A percentile compares a stretch with the other conserved stretches of the same genome.
phyloP scores from a whole-genome alignment of 495 filamentous ascomycete genomes.

The Penicillium mononematosum region DNA sequence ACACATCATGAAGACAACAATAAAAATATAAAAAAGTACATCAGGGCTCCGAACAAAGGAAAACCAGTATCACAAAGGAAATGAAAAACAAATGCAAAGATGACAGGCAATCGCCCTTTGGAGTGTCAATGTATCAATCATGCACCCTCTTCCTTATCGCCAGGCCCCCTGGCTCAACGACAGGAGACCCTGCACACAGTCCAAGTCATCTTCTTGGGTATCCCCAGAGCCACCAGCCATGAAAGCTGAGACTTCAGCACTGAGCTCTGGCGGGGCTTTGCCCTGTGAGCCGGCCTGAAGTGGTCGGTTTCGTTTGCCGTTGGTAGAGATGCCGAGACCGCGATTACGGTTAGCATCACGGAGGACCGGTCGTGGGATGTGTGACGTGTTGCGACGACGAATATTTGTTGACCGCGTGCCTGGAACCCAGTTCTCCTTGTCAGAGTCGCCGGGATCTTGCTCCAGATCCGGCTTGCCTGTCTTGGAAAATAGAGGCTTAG shows the following conservation, averaged over 20 bases:
- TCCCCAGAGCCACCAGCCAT: conserved; percentile 61
- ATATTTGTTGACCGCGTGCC: conserved; percentile 45
- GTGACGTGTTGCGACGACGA: conserved; percentile 38
- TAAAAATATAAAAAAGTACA: conserved; percentile 22
- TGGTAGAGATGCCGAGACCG: conserved; percentile 28
- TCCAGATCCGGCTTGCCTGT: conserved; percentile 36
- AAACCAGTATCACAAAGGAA: conserved; percentile 27
- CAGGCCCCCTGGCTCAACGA: conserved; percentile 69
- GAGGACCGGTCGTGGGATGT: conserved; percentile 43
- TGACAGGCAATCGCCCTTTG: conserved; percentile 9
- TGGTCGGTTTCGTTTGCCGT: conserved; percentile 38
- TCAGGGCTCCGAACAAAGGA: conserved; percentile 20
- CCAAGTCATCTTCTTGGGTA: conserved; percentile 66
- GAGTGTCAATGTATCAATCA: conserved; percentile 4
- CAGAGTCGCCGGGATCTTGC: conserved; percentile 65
- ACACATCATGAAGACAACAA: conserved; percentile 29
- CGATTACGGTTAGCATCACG: conserved; percentile 43
- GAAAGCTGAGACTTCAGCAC: conserved; percentile 64
- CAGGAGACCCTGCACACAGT: conserved; percentile 75
- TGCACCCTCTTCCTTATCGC: conserved; percentile 36
- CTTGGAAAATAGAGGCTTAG: conserved; percentile 29
- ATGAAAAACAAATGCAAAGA: conserved; percentile 16
- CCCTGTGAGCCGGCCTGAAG: conserved; percentile 31
- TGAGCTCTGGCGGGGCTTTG: conserved; percentile 36
- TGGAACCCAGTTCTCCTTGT: conserved; percentile 91